These are phyloP conservation scores for Ulota crispa DNA, from an alignment of 225 moss, liverwort and hornwort genomes.

Conservation along the genomic window DNA sequence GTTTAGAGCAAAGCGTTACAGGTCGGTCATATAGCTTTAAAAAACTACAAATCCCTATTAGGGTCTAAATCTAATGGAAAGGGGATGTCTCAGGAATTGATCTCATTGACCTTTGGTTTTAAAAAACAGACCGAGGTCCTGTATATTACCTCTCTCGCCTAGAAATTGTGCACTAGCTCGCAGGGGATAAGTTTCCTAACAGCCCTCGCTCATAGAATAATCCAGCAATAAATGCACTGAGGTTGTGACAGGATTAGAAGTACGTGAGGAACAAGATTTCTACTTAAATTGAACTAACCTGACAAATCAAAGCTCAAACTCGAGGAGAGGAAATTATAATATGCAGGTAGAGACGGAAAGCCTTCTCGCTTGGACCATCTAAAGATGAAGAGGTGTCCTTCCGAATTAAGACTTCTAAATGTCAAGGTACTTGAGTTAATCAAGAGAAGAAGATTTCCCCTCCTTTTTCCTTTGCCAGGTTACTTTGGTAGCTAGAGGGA, in stretches of 20 bases:
- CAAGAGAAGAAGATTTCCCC: no score
- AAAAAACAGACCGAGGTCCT: neutral
- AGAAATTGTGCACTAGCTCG: neutral
- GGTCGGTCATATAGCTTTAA: accelerated
- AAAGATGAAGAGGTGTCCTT: neutral
- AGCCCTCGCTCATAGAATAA: no score
- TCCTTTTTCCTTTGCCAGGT: no score
- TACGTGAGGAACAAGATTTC: neutral
- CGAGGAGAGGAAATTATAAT: neutral
- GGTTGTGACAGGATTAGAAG: neutral
- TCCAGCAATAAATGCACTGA: neutral
- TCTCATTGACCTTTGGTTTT: neutral
- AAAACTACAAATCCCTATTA: neutral
- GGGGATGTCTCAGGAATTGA: neutral
- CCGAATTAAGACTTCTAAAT: no score
- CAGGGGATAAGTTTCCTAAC: neutral
- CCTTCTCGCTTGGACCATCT: accelerated
- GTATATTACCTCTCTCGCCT: neutral
- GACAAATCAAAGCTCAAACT: neutral
- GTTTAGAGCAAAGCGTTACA: neutral
- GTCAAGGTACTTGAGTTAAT: no score
- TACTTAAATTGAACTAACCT: neutral
- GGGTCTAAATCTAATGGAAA: neutral
- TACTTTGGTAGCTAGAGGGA: neutral
- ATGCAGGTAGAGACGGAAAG: neutral